Percentiles rank a stretch among this genome's conserved stretches.
phyloP scores from a whole-genome alignment of 2,329 filamentous ascomycete genomes.

The Achaetomium macrosporum region DNA sequence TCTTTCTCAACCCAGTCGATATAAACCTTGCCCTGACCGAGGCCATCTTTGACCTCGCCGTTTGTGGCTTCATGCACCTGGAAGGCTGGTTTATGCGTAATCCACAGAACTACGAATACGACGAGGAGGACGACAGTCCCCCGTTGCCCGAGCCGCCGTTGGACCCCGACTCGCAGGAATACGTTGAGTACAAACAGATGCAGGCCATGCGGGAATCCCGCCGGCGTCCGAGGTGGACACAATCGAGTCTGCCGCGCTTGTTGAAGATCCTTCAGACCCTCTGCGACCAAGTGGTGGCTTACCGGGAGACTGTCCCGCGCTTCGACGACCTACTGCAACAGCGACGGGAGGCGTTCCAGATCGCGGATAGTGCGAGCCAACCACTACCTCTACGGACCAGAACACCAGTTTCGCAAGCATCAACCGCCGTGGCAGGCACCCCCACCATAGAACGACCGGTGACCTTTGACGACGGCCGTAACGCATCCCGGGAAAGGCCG shows the following conservation, averaged over 20 bases:
- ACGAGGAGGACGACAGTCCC: slow-evolving; percentile 37
- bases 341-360: slow-evolving; percentile 58
- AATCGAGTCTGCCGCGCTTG: slow-evolving; percentile 46
- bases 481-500: slow-evolving; percentile 47
- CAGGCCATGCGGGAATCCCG: slow-evolving; percentile 47
- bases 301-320: slow-evolving; percentile 59
- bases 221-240: slow-evolving; percentile 48
- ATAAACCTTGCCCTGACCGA: slow-evolving; percentile 86
- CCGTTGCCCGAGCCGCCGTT: slow-evolving; percentile 38
- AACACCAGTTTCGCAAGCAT: slow-evolving; percentile 14
- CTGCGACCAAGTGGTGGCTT: slow-evolving; percentile 55
- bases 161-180: slow-evolving; percentile 36
- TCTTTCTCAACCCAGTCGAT: slow-evolving; percentile 86
- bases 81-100: slow-evolving; percentile 86
- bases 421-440: slow-evolving; percentile 20
- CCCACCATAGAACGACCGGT: slow-evolving; percentile 36
- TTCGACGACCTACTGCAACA: slow-evolving; percentile 67
- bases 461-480: slow-evolving; percentile 39
- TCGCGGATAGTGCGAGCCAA: slow-evolving; percentile 44
- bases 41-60: slow-evolving; percentile 71
- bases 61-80: slow-evolving; percentile 76
- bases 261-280: slow-evolving; percentile 54
- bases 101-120: slow-evolving; percentile 57
- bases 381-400: slow-evolving; percentile 23
- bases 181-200: slow-evolving; percentile 39